Percentiles rank a stretch among this genome's conserved stretches.
These are phyloP conservation scores for Metschnikowia kofuensis DNA, from an alignment of 805 yeast species.

Conservation along the genomic window DNA sequence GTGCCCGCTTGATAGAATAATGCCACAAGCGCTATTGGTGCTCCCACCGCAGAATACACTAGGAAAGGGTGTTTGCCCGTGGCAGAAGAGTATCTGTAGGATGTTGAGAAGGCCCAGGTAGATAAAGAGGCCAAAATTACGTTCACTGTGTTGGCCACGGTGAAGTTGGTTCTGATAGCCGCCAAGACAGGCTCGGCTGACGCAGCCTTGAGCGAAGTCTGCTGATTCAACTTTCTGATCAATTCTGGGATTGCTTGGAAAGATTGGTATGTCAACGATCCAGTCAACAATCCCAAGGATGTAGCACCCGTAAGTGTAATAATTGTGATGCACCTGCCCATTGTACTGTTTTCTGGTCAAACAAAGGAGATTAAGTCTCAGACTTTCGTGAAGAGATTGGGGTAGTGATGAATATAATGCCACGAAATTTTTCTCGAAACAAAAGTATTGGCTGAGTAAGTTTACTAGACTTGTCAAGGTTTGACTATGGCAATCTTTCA, in stretches of 20 bases:
- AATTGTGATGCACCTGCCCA: slow-evolving; percentile 38
- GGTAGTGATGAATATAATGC: too few relatives aligned
- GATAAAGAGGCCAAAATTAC: slow-evolving; percentile 41
- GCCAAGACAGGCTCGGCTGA: slow-evolving; percentile 12
- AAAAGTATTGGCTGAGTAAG: too few relatives aligned
- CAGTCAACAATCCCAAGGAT: slow-evolving; percentile 64
- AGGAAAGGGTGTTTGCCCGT: slow-evolving; percentile 70
- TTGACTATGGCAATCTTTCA: too few relatives aligned
- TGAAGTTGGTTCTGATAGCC: slow-evolving; percentile 21
- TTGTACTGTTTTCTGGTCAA: background rate
- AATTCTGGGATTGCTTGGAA: slow-evolving; percentile 27
- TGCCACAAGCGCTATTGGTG: slow-evolving; percentile 35
- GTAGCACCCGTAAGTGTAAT: slow-evolving; percentile 64
- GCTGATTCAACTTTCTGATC: slow-evolving; percentile 26
- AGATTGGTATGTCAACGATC: slow-evolving; percentile 45
- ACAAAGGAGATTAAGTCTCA: too few relatives aligned
- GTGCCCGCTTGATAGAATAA: slow-evolving; percentile 13
- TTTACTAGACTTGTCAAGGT: too few relatives aligned
- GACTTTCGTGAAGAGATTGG: too few relatives aligned
- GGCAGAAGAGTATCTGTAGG: slow-evolving; percentile 55
- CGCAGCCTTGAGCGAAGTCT: slow-evolving; percentile 14
- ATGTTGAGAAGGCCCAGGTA: slow-evolving; percentile 49
- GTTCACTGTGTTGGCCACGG: slow-evolving; percentile 30
- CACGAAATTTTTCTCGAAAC: too few relatives aligned
- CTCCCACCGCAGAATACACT: slow-evolving; percentile 59